Evolutionary conservation across 2,329 filamentous ascomycete genomes (phyloP), one percentile per base, ranked within the genome.

Genomic region (Verticillium nonalfalfae): DNA sequence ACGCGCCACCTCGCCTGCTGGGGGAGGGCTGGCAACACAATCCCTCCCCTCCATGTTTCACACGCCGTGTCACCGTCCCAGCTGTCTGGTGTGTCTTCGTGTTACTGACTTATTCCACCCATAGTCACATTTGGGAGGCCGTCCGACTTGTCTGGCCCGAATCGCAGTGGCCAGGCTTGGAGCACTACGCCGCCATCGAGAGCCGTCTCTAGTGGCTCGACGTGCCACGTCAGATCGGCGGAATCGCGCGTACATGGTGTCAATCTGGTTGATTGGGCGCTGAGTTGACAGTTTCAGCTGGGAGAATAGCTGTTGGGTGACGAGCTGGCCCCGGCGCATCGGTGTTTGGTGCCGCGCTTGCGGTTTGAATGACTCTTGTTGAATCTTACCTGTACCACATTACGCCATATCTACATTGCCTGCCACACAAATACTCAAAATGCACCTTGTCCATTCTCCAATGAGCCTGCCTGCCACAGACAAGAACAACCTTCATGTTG

Each of bases 121-220:
- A 67, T 67, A 92, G 91, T 65, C 90, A 96, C 74, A 94, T 98
- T 64, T 97, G 93, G 91, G 94, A 98, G 76, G 94, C 93, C 33
- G 87, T 99, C 73, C 87, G 89, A 62, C 81, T 90, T 65, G 89
- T 99, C 66, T 99, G 95, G 95, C 95, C 95, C 1, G 91, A 96
- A 68, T 88, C 85, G 50, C 85, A 90, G 68, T 96, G 93, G 90
- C 90, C 91, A 21, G 87, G 88, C 63, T 87, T 92, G 70, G 83
- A 87, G 68, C 84, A 77, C 61, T 81, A 86, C 74, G 82, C 86
- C 62, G 84, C 86, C 56, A 80, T 95, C 63, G 91, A 97, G 76
- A 93, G 90, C 74, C 86, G 90, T 67, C 78, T 97, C 75, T 97
- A 21, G 15, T 7, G 45, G 7, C 45, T 18, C 26, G 26, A 31